A percentile compares a stretch with the other conserved stretches of the same genome.
Evolutionary conservation across 2,329 filamentous ascomycete species (phyloP).

Genomic region (Raffaelea albimanens): DNA sequence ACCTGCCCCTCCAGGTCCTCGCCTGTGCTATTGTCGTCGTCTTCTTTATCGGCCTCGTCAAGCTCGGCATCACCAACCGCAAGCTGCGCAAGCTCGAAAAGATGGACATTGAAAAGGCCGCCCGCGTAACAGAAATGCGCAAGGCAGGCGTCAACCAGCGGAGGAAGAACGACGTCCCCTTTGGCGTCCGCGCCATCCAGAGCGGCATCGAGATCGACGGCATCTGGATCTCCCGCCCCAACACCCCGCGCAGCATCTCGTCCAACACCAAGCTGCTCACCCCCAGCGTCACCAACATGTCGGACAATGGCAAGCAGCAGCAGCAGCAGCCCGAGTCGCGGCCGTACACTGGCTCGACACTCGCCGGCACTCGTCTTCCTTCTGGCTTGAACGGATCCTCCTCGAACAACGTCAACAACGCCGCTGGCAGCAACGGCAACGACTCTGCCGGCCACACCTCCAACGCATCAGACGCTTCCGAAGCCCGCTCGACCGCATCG

Average conservation of each 20-base stretch:
- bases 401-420: not conserved
- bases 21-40: conserved; percentile 61
- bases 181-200: conserved; percentile 78
- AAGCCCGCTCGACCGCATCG: conserved; percentile 7
- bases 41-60: conserved; percentile 57
- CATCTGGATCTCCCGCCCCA: conserved; percentile 60
- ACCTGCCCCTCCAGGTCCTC: conserved; percentile 48
- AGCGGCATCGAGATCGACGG: conserved; percentile 76
- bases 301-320: conserved; percentile 4
- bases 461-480: not conserved
- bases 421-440: not conserved
- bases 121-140: conserved; percentile 41
- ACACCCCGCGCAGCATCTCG: conserved; percentile 24
- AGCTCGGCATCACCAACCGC: conserved; percentile 55
- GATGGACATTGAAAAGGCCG: conserved; percentile 57
- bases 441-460: not conserved
- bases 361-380: no score
- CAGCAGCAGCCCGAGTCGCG: conserved; percentile 8
- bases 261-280: conserved; percentile 10
- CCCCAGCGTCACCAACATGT: not conserved
- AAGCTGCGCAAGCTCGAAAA: conserved; percentile 47
- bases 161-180: conserved; percentile 58
- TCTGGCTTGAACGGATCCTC: no score
- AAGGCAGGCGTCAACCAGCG: conserved; percentile 37
- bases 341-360: not conserved